Evolutionary conservation across 129 eudicot species (phyloP), one percentile per base, ranked within the genome.

Genomic region (Centella asiatica): DNA sequence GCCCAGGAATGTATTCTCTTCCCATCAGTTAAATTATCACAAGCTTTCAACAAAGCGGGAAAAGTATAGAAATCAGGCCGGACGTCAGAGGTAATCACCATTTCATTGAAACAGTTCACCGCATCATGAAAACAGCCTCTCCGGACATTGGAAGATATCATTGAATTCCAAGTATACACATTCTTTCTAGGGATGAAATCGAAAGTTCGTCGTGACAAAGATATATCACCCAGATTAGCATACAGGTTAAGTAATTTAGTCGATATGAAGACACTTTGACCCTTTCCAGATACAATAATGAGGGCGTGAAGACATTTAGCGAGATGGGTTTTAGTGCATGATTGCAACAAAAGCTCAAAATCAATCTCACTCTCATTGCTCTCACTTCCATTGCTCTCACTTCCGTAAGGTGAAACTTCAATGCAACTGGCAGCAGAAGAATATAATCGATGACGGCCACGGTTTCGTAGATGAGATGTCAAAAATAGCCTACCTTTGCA

Each of bases 11-110:
- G 97, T 26, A 89, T 69, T 52, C 63, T 76, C 39, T 25, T 58
- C 67, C 97, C 95, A 59, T 85, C 88, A 13, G 48, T 26, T 67
- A 85, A 60, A 48, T 66, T 63, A 23, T 62, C 62, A 61, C 97
- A 89, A 44, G 88, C 97, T 75, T 89, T 85, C 74, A 89, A 56
- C 46, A 83, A 72, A 37, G 97, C 78, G 18, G 97, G 95, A 52
- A 89, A 89, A 6, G 95, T 85, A 69, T 85, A 85, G 65, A 72
- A 80, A 76, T 89, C 97, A 50, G 97, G 95, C 58, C 81, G 77
- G 58, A 85, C 88, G 60, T 78, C 77, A 60, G 71, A 29, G 9
- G 51, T 66, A 23, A 66, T 69, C 61, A 76, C 15, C 92, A 85
- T 75, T 37, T 76, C 72, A 55, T 67, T 53, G 32, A 78, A 73